phyloP scores from a whole-genome alignment of 2,329 filamentous ascomycete genomes.

The Botrytis byssoidea region DNA sequence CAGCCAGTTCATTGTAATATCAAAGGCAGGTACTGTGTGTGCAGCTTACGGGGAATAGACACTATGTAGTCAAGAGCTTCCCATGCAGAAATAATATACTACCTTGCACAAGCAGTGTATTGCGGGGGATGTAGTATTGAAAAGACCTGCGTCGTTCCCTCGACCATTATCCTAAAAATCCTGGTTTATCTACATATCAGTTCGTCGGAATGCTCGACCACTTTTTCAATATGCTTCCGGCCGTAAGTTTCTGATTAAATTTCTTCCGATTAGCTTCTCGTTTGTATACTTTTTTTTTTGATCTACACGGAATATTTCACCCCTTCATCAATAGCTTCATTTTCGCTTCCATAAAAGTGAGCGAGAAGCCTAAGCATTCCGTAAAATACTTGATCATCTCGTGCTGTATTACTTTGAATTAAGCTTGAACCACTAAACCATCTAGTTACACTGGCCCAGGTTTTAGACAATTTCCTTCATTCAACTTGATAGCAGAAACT shows the following conservation, averaged over 20 bases:
- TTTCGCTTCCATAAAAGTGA: neutral
- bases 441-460: neutral
- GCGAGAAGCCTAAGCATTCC: neutral
- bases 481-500: neutral
- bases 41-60: neutral
- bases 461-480: neutral
- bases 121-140: slow-evolving; percentile 10
- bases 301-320: neutral
- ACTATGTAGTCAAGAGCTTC: slow-evolving; percentile 10
- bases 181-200: neutral
- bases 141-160: neutral
- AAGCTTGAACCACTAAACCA: neutral
- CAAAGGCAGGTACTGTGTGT: neutral
- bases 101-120: slow-evolving; percentile 10
- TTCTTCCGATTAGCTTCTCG: neutral
- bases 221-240: neutral
- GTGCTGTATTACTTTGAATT: neutral
- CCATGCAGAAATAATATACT: neutral
- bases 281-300: neutral
- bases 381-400: neutral
- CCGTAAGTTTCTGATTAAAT: neutral
- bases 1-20: neutral
- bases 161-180: slow-evolving; percentile 6
- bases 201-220: neutral
- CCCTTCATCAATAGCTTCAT: slow-evolving; percentile 8